Evolutionary conservation across 116 monocot species (phyloP).

Genomic region (Phalaenopsis hybrid): DNA sequence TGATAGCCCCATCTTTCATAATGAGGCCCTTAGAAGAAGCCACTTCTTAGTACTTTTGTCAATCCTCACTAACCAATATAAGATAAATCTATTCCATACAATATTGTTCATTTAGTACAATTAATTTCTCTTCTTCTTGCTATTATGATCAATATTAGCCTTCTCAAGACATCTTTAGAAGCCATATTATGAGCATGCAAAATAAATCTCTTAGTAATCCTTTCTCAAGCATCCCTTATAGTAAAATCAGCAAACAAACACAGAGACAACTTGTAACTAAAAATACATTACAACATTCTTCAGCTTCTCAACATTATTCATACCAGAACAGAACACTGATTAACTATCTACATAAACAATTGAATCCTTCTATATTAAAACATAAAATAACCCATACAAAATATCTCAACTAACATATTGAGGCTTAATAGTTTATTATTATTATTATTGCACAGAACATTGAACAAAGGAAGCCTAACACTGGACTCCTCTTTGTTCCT

Average conservation of each 20-base stretch:
- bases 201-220: too few relatives aligned
- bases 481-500: neutral
- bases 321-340: neutral
- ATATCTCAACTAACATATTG: neutral
- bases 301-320: neutral
- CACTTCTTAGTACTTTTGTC: too few relatives aligned
- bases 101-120: too few relatives aligned
- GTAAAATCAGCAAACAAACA: neutral
- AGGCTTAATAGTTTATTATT: neutral
- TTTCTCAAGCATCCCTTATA: too few relatives aligned
- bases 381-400: neutral
- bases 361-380: neutral
- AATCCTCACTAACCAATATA: too few relatives aligned
- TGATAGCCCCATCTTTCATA: too few relatives aligned
- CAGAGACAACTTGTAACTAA: neutral
- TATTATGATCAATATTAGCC: too few relatives aligned
- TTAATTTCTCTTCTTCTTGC: too few relatives aligned
- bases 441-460: neutral
- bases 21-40: too few relatives aligned
- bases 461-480: slow-evolving; percentile 3
- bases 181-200: too few relatives aligned
- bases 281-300: slow-evolving; percentile 1
- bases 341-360: neutral
- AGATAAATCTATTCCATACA: too few relatives aligned
- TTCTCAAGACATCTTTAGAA: too few relatives aligned